phyloP scores from a whole-genome alignment of 352 stramenopile genomes.

The Globisporangium megalacanthum region DNA sequence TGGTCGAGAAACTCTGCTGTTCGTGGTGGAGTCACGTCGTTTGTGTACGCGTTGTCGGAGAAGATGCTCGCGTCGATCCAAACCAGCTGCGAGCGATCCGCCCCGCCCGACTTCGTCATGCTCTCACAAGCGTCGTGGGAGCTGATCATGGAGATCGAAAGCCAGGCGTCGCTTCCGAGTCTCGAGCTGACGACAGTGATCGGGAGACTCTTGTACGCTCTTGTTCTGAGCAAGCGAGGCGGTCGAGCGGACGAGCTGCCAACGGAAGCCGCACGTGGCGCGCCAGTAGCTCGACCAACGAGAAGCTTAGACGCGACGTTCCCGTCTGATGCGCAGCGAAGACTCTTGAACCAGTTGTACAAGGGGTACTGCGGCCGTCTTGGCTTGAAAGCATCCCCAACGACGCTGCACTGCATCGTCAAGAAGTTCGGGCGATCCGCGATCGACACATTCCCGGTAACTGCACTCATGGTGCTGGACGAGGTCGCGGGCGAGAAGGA shows the following conservation, averaged over 20 bases:
- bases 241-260: slow-evolving; percentile 17
- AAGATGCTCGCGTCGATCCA: slow-evolving; percentile 39
- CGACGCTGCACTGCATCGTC: slow-evolving; percentile 41
- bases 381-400: slow-evolving; percentile 32
- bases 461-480: slow-evolving; percentile 51
- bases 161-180: not conserved
- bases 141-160: slow-evolving; percentile 41
- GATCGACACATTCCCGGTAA: slow-evolving; percentile 46
- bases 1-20: too few relatives aligned
- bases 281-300: not conserved
- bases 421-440: slow-evolving; percentile 43
- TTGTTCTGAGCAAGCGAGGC: slow-evolving; percentile 31
- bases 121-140: slow-evolving; percentile 58
- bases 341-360: slow-evolving; percentile 62
- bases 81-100: slow-evolving; percentile 13
- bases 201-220: slow-evolving; percentile 25
- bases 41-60: slow-evolving; percentile 18
- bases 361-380: slow-evolving; percentile 45
- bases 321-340: slow-evolving; percentile 32
- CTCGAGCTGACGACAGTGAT: slow-evolving; percentile 21
- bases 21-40: slow-evolving; percentile 1
- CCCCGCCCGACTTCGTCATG: slow-evolving; percentile 36
- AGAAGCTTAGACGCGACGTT: slow-evolving; percentile 5
- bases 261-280: too few relatives aligned
- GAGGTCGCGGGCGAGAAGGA: slow-evolving; percentile 25